Base-by-base conservation (phyloP, 106 monocot species). In the Allium cepa region DNA sequence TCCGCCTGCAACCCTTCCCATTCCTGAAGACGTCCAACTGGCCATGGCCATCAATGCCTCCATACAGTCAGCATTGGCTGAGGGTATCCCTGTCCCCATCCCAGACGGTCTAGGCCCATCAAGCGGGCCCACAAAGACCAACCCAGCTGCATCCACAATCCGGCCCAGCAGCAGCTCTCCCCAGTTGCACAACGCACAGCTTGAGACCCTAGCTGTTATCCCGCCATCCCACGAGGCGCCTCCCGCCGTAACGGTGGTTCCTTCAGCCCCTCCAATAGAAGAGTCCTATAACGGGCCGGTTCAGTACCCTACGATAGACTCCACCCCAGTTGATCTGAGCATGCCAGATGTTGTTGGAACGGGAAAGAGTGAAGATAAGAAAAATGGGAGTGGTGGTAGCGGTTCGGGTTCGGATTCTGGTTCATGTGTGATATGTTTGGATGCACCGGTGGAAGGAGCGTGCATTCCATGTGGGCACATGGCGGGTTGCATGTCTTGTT, bases 401-500 rank as follows among this genome's bases (percentile, higher is more conserved):
- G 63, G 8, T 64, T 75, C 72, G 13, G 68, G 71, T 13, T 64
- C 64, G 46, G 63, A 8, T 69, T 79, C 76, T 12, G 68, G 71
- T 13, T 64, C 64, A 47, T 94, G 94, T 66, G 94, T 85, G 36
- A 85, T 94, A 49, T 90, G 90, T 67, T 75, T 85, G 69, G 94
- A 94, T 78, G 83, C 80, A 11, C 76, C 78, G 27, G 85, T 80
- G 10, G 85, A 95, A 58, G 91, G 83, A 3, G 95, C 87, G 17
- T 86, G 85, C 66, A 82, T 95, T 71, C 95, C 95, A 0, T 95
- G 95, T 27, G 91, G 95, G 49, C 91, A 95, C 76, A 64, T 64
- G 64, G 64, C 46, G 9, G 64, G 64, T 8, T 64, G 64, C 64
- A 64, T 46, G 64, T 47, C 77, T 7, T 95, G 95, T 46, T 53